Evolutionary conservation across 768 basidiomycete genomes (phyloP), one percentile per base, ranked within the genome.

Genomic region (Megacollybia marginata): DNA sequence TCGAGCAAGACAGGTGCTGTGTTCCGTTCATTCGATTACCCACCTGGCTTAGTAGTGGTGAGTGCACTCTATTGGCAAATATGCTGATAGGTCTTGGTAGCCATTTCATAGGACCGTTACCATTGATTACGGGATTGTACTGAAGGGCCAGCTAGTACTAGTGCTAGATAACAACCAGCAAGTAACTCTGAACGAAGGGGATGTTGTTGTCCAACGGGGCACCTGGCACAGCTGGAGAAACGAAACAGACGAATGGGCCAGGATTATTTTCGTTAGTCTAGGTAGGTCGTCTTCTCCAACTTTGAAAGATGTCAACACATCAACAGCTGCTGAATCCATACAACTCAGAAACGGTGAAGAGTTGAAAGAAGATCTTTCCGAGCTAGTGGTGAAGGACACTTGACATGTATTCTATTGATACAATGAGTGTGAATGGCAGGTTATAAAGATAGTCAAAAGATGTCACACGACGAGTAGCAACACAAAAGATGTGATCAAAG

Each of bases 161-260:
- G 49, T 51, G 9, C 47, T 62, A 18, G 59, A 62, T 34, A 51
- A 56, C 32, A 57, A 52, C 47, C 38, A 57, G 48, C 48, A 46
- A 2, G 50, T 53, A 12, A 44, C 50, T 16, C 33, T 62, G 11
- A 57, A 55, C 5, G 57, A 52, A 48, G 59, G 59, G 1, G 59
- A 62, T 44, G 52, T 57, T 19, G 42, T 60, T 9, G 43, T 60
- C 20, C 61, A 62, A 47, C 59, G 61, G 13, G 59, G 57, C 3
- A 60, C 61, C 2, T 54, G 57, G 32, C 61, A 62, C 34, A 42
- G 31, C 1, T 62, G 61, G 61, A 44, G 52, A 32, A 62, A 62
- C 50, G 61, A 62, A 34, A 54, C 54, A 0, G 40, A n/a, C 16
- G 56, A 60, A 40, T 62, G 61, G 59, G 42, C 54, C 10, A 47